Evolutionary conservation across 306 rosid species (phyloP), one percentile per base, ranked within the genome.

Genomic region (Prunus armeniaca): DNA sequence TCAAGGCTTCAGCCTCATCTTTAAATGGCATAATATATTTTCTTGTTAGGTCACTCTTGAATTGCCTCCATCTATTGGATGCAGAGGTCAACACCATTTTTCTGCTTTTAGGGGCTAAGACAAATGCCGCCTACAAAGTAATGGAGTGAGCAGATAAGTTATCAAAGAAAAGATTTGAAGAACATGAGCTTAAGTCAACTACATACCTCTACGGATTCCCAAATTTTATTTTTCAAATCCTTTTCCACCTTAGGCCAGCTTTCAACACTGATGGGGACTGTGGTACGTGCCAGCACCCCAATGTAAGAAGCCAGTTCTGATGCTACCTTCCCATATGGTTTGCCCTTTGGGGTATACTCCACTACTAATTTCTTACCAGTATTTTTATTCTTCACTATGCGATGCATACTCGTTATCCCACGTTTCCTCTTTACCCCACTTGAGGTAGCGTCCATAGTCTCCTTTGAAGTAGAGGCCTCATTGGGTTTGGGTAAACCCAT

Each of bases 171-270:
- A 27, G 45, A 51, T 50, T 24, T n/a, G n/a, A 70, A 30, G 19
- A 51, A 8, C 47, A 70, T 34, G 18, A 18, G 20, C 62, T 28
- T 51, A 28, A 52, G 25, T 52, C 49, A 11, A 6, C 19, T 18
- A 70, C 14, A 50, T 70, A 70, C 63, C 61, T 70, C 63, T 70
- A 70, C 47, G 0, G 74, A 52, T 28, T 70, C 56, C 74, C 74
- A 70, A 19, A 70, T 30, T 4, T 70, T 38, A 30, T 30, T 52
- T 38, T 70, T 51, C 47, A 70, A 28, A 70, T 70, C 49, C 63
- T 70, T 70, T 10, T 32, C 74, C 74, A 70, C 74, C 74, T 70
- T 70, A 19, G 74, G 74, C 74, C 74, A 70, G 63, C 74, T 54
- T 58, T 70, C 63, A 51, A 70, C 30, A 52, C 7, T 70, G 18